Percentiles rank a stretch among this genome's conserved stretches.
These are phyloP conservation scores for Trametes cingulata DNA, from an alignment of 768 basidiomycete genomes.

Conservation along the genomic window DNA sequence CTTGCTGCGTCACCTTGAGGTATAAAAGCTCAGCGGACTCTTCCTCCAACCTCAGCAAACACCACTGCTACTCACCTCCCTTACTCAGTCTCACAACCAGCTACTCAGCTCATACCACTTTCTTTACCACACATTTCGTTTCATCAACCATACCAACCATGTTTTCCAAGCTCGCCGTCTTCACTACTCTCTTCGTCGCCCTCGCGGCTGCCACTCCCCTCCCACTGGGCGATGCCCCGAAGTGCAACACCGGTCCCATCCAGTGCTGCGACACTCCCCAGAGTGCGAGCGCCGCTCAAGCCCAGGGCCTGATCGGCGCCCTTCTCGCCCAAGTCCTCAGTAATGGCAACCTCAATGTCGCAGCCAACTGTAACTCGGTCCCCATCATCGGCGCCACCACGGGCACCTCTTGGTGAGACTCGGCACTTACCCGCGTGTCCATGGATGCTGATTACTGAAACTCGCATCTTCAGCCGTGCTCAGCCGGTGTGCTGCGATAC, in stretches of 20 bases:
- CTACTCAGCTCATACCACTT: background rate
- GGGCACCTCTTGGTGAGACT: background rate
- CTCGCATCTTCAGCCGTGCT: background rate
- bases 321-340: background rate
- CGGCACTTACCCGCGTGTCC: background rate
- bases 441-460: background rate
- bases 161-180: conserved; percentile 3
- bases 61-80: conserved; percentile 3
- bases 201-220: conserved; percentile 2
- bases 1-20: background rate
- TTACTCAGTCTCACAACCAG: background rate
- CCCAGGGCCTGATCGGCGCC: background rate
- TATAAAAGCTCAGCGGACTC: background rate
- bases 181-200: background rate
- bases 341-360: background rate
- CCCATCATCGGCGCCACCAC: background rate
- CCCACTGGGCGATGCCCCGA: background rate
- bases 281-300: background rate
- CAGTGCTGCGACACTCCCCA: conserved; percentile 1
- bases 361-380: background rate
- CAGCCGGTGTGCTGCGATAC: conserved; percentile 1
- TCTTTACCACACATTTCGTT: background rate
- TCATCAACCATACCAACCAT: background rate
- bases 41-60: conserved; percentile 3
- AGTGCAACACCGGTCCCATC: conserved; percentile 3